phyloP scores from a whole-genome alignment of 129 eudicot genomes.

The Flaveria ramosissima region DNA sequence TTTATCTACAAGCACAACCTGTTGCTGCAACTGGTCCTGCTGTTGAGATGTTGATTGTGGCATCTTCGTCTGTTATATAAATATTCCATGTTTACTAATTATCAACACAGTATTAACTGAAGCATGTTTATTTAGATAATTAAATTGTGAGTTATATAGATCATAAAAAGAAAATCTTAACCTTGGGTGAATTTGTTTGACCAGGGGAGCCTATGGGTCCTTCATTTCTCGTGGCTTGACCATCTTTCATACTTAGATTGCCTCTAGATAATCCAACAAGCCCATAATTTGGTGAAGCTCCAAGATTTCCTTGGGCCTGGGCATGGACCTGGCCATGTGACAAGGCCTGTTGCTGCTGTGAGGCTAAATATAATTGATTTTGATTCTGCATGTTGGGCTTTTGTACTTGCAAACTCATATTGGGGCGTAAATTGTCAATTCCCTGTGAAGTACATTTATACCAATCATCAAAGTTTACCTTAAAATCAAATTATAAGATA shows the following conservation, averaged over 20 bases:
- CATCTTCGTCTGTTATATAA: constrained; percentile 68
- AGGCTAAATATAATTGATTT: constrained; percentile 80
- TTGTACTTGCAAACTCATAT: constrained; percentile 72
- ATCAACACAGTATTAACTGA: not conserved
- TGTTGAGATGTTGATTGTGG: constrained; percentile 82
- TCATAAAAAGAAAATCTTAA: constrained; percentile 20
- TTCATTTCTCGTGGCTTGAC: constrained; percentile 76
- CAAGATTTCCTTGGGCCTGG: constrained; percentile 78
- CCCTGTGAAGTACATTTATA: constrained; percentile 50
- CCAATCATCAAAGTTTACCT: constrained; percentile 14
- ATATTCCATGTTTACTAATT: constrained; percentile 5
- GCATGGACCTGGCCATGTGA: constrained; percentile 91
- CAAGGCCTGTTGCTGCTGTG: constrained; percentile 84
- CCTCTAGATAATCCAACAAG: constrained; percentile 84
- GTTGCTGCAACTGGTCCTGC: constrained; percentile 81
- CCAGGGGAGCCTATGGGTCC: constrained; percentile 85
- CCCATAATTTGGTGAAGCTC: constrained; percentile 71
- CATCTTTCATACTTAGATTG: constrained; percentile 74
- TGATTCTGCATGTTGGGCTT: constrained; percentile 73
- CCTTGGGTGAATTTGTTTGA: constrained; percentile 90
- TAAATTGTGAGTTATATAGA: not conserved
- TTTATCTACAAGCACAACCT: constrained; percentile 41
- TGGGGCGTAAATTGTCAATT: constrained; percentile 72
- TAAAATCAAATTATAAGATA: constrained; percentile 11
- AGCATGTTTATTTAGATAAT: not conserved